Base-by-base conservation (phyloP, 306 rosid genomes). In the Fagus crenata region DNA sequence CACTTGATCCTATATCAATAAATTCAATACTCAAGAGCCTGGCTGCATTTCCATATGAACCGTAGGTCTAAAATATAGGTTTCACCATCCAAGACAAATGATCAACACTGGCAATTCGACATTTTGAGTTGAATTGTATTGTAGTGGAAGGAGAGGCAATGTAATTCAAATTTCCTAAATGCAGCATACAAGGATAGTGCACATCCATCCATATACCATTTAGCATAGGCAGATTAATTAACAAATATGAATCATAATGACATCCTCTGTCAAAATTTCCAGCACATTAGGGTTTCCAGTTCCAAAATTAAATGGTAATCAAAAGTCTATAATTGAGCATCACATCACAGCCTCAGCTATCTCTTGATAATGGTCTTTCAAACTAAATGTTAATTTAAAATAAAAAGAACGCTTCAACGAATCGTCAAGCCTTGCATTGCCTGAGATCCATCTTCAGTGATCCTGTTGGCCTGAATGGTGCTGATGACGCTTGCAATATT, bases 401-500 rank as follows among this genome's bases (percentile, higher is more conserved):
- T 46, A 69, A 72, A 14, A 49, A 42, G 2, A 61, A 13, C 7
- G 55, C 71, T 82, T 90, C 81, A 95, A 72, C 97, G 97, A 81
- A 76, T 92, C 33, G 42, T 85, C 86, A 87, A 76, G 63, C 97
- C 92, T 85, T 90, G 97, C 73, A 86, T 77, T 54, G 87, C 89
- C 83, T 85, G 97, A 22, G 86, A 70, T 63, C 92, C 96, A 73
- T 92, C 99, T 60, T 89, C 97, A 1, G 89, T 74, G 69, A 74
- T 6, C 85, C 84, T 89, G 91, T 76, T 90, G 11, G 97, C 86
- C 81, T 89, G 97, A 87, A 95, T 81, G 56, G 99, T 95, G 67
- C 83, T 78, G 72, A 92, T 95, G 22, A 95, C 97, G 65, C 83
- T 83, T 13, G 93, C 64, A 69, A 92, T 75, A 78, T 95, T 92